phyloP scores from a whole-genome alignment of 2,329 filamentous ascomycete genomes.

The Aspergillus fumigatus region DNA sequence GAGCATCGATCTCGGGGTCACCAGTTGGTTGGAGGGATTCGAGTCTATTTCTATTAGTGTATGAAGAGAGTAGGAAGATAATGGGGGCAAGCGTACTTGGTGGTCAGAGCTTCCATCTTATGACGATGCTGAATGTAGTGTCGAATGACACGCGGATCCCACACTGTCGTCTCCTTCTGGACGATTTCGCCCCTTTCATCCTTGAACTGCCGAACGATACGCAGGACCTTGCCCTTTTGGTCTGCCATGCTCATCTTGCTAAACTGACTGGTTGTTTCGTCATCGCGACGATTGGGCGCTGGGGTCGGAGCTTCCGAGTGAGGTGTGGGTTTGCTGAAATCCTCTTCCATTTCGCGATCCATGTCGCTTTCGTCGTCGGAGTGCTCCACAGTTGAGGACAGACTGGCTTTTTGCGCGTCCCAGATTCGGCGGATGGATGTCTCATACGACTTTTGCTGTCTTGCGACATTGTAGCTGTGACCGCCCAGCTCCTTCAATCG shows the following conservation, averaged over 20 bases:
- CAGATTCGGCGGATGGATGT: conserved; percentile 88
- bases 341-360: conserved; percentile 48
- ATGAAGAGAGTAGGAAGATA: background rate
- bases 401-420: conserved; percentile 76
- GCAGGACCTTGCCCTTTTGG: conserved; percentile 64
- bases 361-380: conserved; percentile 69
- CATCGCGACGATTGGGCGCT: conserved; percentile 50
- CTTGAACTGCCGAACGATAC: conserved; percentile 66
- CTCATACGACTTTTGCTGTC: conserved; percentile 88
- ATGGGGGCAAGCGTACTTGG: conserved; percentile 56
- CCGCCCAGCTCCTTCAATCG: conserved; percentile 65
- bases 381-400: conserved; percentile 69
- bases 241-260: conserved; percentile 66
- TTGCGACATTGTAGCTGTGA: conserved; percentile 95
- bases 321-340: conserved; percentile 53
- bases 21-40: conserved; percentile 61
- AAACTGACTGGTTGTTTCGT: conserved; percentile 78
- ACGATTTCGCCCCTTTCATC: conserved; percentile 63
- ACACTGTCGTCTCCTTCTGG: conserved; percentile 57
- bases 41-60: conserved; percentile 41
- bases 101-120: conserved; percentile 64
- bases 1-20: conserved; percentile 61
- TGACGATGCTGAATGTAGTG: conserved; percentile 79
- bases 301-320: conserved; percentile 64
- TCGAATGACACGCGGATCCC: conserved; percentile 80